These are phyloP conservation scores for Graphilbum fragrans DNA, from an alignment of 2,329 filamentous ascomycete species.

Conservation along the genomic window DNA sequence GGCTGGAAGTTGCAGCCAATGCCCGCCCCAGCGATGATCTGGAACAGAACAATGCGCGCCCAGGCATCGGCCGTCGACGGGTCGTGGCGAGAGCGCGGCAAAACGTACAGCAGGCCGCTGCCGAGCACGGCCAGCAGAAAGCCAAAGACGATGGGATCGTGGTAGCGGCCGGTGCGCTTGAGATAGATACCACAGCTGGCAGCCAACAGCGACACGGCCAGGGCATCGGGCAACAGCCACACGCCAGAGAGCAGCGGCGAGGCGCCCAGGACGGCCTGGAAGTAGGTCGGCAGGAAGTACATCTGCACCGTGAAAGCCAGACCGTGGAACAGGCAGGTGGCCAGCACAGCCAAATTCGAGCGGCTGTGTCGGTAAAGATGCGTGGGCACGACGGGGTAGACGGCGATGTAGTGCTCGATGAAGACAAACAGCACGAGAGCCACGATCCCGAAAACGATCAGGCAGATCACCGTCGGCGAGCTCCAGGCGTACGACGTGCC, in stretches of 20 bases:
- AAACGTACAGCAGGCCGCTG: slow-evolving; percentile 38
- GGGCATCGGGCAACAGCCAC: slow-evolving; percentile 12
- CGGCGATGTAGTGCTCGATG: slow-evolving; percentile 51
- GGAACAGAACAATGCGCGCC: slow-evolving; percentile 33
- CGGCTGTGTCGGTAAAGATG: slow-evolving; percentile 38
- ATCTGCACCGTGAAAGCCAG: slow-evolving; percentile 52
- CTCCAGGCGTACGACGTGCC: slow-evolving; percentile 44
- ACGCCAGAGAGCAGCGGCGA: slow-evolving; percentile 48
- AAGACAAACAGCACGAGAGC: slow-evolving; percentile 40
- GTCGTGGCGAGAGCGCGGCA: slow-evolving; percentile 26
- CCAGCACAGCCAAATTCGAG: slow-evolving; percentile 46
- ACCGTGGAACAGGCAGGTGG: slow-evolving; percentile 29
- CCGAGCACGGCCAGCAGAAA: slow-evolving; percentile 41
- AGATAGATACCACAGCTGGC: slow-evolving; percentile 20
- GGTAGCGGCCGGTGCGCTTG: slow-evolving; percentile 26
- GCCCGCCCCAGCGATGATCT: slow-evolving; percentile 42
- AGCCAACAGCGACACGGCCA: slow-evolving; percentile 26
- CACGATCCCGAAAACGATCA: slow-evolving; percentile 46
- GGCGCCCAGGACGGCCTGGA: slow-evolving; percentile 54
- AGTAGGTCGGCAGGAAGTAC: slow-evolving; percentile 64
- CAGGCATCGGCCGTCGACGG: slow-evolving; percentile 19
- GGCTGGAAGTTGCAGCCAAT: slow-evolving; percentile 47
- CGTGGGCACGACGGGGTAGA: slow-evolving; percentile 57
- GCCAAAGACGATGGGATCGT: slow-evolving; percentile 36
- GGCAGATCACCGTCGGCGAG: slow-evolving; percentile 48